Conservation (phyloP, 108 stramenopile genomes). For the Hondaea fermentalgiana region DNA sequence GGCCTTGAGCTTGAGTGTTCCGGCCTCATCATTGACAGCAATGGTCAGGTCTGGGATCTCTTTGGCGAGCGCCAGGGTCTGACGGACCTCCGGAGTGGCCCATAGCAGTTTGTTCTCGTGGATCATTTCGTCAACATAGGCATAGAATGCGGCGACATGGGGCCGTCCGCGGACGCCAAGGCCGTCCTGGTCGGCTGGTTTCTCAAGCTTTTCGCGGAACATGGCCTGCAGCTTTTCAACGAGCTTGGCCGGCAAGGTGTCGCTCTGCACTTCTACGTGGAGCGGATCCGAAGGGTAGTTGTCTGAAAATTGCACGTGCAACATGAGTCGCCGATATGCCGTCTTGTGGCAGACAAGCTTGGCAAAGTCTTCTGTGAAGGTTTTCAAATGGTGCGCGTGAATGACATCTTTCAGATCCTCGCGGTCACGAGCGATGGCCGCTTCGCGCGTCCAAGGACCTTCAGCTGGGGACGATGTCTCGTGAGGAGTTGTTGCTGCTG, state of each 20-base stretch:
- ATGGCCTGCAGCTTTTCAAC: neutral
- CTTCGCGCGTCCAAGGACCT: neutral
- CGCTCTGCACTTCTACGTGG: neutral
- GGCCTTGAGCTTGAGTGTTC: neutral
- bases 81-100: neutral
- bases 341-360: neutral
- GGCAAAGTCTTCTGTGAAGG: neutral
- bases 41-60: neutral
- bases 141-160: neutral
- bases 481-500: neutral
- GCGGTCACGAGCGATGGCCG: neutral
- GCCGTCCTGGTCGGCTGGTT: neutral
- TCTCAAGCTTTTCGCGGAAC: neutral
- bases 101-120: neutral
- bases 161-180: neutral
- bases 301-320: neutral
- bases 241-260: neutral
- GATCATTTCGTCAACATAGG: slow-evolving; percentile 5
- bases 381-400: neutral
- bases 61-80: neutral
- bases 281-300: neutral
- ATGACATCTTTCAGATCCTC: neutral
- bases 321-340: neutral
- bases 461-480: neutral
- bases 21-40: neutral